phyloP scores from a whole-genome alignment of 208 protist species.

The Crithidia thermophila region DNA sequence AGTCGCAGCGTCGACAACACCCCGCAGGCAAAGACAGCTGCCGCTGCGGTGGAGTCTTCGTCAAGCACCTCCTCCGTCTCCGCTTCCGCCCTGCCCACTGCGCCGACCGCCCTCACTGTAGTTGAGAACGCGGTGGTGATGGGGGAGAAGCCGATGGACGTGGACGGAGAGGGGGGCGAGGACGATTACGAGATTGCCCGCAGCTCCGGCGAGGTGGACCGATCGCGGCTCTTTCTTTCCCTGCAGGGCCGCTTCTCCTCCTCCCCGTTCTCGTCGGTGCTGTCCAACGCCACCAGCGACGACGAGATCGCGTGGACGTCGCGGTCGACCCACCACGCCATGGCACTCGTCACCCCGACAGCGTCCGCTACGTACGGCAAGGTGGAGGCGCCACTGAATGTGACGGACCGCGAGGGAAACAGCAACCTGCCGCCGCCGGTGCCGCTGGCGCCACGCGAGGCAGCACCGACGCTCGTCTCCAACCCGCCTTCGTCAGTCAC shows the following conservation, averaged over 20 bases:
- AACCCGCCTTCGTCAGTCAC: neutral
- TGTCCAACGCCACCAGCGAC: slow-evolving; percentile 1
- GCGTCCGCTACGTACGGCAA: neutral
- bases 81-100: no score
- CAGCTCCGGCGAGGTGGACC: slow-evolving; percentile 1
- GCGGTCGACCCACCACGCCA: neutral
- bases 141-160: no score
- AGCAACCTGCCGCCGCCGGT: no score
- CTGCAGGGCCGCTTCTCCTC: neutral
- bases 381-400: neutral
- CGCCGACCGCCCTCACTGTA: no score
- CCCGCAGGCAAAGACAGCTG: no score
- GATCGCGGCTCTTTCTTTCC: no score
- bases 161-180: neutral
- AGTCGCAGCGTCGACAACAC: neutral
- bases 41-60: no score
- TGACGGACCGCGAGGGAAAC: neutral
- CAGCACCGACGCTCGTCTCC: neutral
- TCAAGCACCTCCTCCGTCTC: no score
- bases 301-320: neutral
- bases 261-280: slow-evolving; percentile 14
- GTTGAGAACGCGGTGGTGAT: no score
- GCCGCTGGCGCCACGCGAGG: neutral
- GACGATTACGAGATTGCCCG: slow-evolving; percentile 1
- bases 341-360: neutral